Base-by-base conservation (phyloP, 2,329 filamentous ascomycete species). In the Mycogone perniciosa region DNA sequence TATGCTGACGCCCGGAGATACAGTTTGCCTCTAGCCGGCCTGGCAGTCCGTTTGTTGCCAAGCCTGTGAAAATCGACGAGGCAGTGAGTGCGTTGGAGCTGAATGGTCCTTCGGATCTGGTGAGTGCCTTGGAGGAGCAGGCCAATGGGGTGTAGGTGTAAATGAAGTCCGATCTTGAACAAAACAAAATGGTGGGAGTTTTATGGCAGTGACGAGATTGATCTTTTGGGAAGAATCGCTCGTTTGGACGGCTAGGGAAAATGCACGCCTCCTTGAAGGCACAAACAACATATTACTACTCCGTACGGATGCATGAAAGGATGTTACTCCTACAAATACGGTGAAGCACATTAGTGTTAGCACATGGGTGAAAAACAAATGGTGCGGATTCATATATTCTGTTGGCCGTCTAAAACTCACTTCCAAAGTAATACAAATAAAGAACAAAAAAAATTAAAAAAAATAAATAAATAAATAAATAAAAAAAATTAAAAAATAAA, bases 11-110 rank as follows among this genome's bases (percentile, higher is more conserved):
- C 34, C 20, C 8, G 26, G 33, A 20, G 7, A 31, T 44, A 50
- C 62, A 91, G 87, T 92, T 92, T 68, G 76, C 89, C 34, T 76
- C 81, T 29, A 88, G 82, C 57, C 76, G 84, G 54, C 83, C 86
- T 3, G 78, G 79, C 33, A 89, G 85, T 38, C 86, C 86, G 5
- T 59, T 60, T 20, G 76, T 84, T 44, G 74, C 82, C 7, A 70
- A 77, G 78, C 53, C 77, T 77, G 7, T 76, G 74, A 56, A 74
- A 20, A 27, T 38, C 1, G 50, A 54, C 7, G 52, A 31, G 11
- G 47, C 53, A 13, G 44, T 48, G 29, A 33, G 43, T 31, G 44
- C 48, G 31, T 49, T 55, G 46, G 45, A 54, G 29, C 48, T 54
- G 35, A 57, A 60, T 40, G 51, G 44, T 7, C 46, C 48, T 33